phyloP scores from a whole-genome alignment of 148 eudicot species.

The Vaccinium macrocarpon region DNA sequence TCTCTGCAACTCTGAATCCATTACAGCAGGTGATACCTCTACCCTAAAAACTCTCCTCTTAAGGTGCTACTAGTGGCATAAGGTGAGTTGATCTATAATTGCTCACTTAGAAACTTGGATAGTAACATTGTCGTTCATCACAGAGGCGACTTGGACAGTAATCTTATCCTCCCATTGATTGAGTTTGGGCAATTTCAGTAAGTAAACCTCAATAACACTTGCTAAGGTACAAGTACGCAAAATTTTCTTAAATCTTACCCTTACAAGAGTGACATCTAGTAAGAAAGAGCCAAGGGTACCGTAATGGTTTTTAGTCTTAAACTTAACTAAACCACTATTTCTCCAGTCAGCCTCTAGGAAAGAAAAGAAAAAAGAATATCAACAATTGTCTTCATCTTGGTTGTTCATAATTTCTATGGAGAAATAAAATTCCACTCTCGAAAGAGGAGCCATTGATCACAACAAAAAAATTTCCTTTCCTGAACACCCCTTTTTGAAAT shows the following conservation, averaged over 20 bases:
- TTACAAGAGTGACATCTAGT: not conserved
- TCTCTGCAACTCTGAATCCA: not conserved
- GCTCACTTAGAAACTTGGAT: not conserved
- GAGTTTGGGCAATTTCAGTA: not conserved
- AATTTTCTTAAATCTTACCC: not conserved
- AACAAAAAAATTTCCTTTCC: not conserved
- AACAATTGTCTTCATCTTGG: not conserved
- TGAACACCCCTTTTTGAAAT: not conserved
- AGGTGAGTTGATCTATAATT: not conserved
- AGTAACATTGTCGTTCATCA: not conserved
- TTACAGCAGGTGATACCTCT: not conserved
- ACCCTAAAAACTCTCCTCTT: not conserved
- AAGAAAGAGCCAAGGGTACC: not conserved
- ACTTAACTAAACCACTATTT: not conserved
- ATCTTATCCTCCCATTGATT: not conserved
- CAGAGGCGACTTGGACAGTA: not conserved
- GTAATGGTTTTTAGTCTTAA: not conserved
- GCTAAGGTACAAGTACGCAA: not conserved
- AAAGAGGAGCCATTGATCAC: not conserved
- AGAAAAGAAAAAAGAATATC: not conserved
- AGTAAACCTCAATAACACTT: not conserved
- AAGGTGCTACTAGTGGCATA: not conserved
- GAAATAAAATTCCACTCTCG: not conserved
- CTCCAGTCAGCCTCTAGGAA: not conserved
- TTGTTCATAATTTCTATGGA: not conserved